Evolutionary conservation across 306 rosid species (phyloP).

Genomic region (Citrullus colocynthis): DNA sequence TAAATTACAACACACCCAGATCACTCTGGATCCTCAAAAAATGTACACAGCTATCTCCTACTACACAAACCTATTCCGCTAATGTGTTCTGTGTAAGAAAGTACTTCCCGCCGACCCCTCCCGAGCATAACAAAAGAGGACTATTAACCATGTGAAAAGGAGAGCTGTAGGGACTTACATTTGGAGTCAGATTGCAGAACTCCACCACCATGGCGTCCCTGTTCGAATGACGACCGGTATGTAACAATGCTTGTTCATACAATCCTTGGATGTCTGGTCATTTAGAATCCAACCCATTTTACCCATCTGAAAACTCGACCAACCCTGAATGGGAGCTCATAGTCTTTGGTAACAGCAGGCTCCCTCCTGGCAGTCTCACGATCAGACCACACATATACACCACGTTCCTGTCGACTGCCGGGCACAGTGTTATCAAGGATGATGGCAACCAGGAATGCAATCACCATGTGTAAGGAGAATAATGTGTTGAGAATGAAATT

Average conservation of each 20-base stretch:
- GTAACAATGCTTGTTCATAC: neutral
- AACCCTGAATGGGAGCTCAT: constrained; percentile 65
- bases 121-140: neutral
- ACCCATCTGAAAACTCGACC: constrained; percentile 92
- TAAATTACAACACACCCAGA: constrained; percentile 14
- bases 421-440: constrained; percentile 94
- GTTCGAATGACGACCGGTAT: neutral
- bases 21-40: constrained; percentile 9
- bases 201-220: neutral
- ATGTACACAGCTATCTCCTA: constrained; percentile 10
- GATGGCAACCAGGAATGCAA: constrained; percentile 77
- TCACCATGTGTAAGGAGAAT: constrained; percentile 72
- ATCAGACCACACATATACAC: constrained; percentile 92
- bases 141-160: neutral
- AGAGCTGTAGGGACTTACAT: neutral
- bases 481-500: constrained; percentile 69
- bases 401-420: constrained; percentile 87
- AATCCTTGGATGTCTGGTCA: neutral
- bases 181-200: neutral
- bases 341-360: constrained; percentile 72
- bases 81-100: neutral
- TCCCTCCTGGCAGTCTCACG: constrained; percentile 69
- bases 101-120: neutral
- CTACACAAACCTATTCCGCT: neutral
- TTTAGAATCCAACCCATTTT: constrained; percentile 81